Percentiles rank a stretch among this genome's conserved stretches.
These are phyloP conservation scores for Cyclanthera cordifolia DNA, from an alignment of 306 rosid genomes.

Conservation along the genomic window DNA sequence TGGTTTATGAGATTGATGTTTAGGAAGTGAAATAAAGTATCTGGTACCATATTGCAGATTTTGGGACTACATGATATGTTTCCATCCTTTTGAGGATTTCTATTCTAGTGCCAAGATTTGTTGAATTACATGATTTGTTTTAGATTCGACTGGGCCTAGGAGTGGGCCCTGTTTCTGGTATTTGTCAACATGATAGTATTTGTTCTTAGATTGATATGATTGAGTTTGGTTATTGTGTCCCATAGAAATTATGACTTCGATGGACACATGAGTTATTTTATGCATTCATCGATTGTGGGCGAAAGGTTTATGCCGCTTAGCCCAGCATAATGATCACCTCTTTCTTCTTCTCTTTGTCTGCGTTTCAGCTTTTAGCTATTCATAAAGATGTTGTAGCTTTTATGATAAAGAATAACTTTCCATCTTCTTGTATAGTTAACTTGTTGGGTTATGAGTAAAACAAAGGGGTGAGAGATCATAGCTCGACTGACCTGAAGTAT, in stretches of 20 bases:
- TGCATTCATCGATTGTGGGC: too few species aligned
- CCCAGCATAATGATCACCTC: too few species aligned
- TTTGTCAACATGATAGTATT: background rate
- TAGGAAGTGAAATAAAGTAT: background rate
- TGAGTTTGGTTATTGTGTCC: conserved; percentile 5
- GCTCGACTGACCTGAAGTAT: too few species aligned
- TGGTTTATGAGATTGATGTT: background rate
- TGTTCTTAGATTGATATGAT: conserved; percentile 1
- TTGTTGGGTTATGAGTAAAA: background rate
- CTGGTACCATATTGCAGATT: background rate
- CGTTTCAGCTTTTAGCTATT: background rate
- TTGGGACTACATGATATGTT: background rate
- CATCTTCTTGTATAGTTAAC: background rate
- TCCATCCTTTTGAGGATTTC: background rate
- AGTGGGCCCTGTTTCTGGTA: background rate
- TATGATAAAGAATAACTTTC: background rate
- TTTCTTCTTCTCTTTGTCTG: background rate
- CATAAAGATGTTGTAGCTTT: background rate
- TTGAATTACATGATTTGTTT: background rate
- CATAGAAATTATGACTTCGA: background rate
- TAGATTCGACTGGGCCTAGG: background rate
- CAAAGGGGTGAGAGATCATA: too few species aligned
- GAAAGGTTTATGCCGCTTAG: too few species aligned
- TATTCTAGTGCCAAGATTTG: conserved; percentile 1
- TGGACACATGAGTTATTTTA: too few species aligned